Conservation (phyloP, 2,329 filamentous ascomycete genomes). For the Neopestalotiopsis rosae region DNA sequence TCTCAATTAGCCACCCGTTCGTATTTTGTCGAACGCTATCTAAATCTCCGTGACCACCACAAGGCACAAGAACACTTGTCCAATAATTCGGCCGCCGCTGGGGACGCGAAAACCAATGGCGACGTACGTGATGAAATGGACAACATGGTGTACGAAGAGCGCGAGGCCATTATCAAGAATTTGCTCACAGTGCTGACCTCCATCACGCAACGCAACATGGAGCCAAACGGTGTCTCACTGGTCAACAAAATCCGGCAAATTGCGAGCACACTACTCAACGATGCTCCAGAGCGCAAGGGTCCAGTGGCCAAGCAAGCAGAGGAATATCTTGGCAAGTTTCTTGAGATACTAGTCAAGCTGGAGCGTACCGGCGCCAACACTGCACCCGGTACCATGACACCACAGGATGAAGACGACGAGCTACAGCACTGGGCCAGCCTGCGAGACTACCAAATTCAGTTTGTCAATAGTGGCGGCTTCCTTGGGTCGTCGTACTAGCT, state of each 20-base stretch:
- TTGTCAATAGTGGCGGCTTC: slow-evolving; percentile 69
- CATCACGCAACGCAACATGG: slow-evolving; percentile 85
- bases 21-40: slow-evolving; percentile 86
- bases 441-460: slow-evolving; percentile 77
- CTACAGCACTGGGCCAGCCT: slow-evolving; percentile 79
- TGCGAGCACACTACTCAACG: slow-evolving; percentile 77
- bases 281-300: slow-evolving; percentile 55
- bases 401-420: slow-evolving; percentile 76
- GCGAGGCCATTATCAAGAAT: slow-evolving; percentile 81
- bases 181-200: slow-evolving; percentile 76
- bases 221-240: slow-evolving; percentile 68
- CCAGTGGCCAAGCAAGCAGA: slow-evolving; percentile 56
- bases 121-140: slow-evolving; percentile 47
- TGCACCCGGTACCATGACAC: slow-evolving; percentile 44
- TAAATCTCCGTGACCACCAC: slow-evolving; percentile 74
- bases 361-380: slow-evolving; percentile 60
- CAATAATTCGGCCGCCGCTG: not conserved
- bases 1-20: slow-evolving; percentile 83
- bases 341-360: slow-evolving; percentile 71
- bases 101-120: slow-evolving; percentile 30
- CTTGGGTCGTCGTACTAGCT: slow-evolving; percentile 19
- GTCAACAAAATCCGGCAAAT: slow-evolving; percentile 87
- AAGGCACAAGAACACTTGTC: slow-evolving; percentile 42
- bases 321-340: slow-evolving; percentile 28
- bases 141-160: slow-evolving; percentile 73